phyloP scores from a whole-genome alignment of 192 early-diverging fungal species.

The Backusella macrospora region DNA sequence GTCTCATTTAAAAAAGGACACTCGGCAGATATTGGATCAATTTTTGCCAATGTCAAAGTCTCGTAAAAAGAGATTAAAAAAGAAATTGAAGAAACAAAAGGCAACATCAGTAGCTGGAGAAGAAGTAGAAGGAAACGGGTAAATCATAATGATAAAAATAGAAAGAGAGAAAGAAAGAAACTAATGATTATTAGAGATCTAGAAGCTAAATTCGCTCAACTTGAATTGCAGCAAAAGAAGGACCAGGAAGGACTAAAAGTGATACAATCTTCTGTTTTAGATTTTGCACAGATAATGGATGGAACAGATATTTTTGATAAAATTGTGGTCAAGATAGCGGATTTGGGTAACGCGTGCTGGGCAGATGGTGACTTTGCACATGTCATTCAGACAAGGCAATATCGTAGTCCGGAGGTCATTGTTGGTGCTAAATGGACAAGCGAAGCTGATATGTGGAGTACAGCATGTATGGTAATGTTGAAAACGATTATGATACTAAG shows the following conservation, averaged over 20 bases:
- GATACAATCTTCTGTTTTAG: slow-evolving; percentile 12
- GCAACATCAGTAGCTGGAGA: background rate
- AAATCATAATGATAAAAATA: background rate
- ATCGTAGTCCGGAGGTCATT: slow-evolving; percentile 94
- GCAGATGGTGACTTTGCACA: slow-evolving; percentile 89
- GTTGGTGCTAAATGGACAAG: slow-evolving; percentile 84
- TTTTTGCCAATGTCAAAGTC: too few relatives aligned
- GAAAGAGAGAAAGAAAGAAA: too few relatives aligned
- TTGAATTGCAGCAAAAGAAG: too few relatives aligned
- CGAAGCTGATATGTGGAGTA: slow-evolving; percentile 89
- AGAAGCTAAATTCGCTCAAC: too few relatives aligned
- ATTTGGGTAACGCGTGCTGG: slow-evolving; percentile 97
- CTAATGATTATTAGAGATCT: too few relatives aligned
- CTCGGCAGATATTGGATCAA: slow-evolving; percentile 20
- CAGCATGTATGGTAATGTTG: slow-evolving; percentile 76
- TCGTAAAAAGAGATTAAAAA: background rate
- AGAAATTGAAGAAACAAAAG: too few relatives aligned
- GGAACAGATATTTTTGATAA: slow-evolving; percentile 20
- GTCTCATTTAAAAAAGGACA: slow-evolving; percentile 35
- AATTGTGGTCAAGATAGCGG: slow-evolving; percentile 88
- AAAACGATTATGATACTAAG: too few relatives aligned
- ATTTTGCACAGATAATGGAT: slow-evolving; percentile 1
- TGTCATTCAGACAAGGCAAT: slow-evolving; percentile 97
- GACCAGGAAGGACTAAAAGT: background rate
- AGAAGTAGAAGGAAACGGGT: background rate